phyloP scores from a whole-genome alignment of 192 early-diverging fungal genomes.

The Rhizophagus prolifer region DNA sequence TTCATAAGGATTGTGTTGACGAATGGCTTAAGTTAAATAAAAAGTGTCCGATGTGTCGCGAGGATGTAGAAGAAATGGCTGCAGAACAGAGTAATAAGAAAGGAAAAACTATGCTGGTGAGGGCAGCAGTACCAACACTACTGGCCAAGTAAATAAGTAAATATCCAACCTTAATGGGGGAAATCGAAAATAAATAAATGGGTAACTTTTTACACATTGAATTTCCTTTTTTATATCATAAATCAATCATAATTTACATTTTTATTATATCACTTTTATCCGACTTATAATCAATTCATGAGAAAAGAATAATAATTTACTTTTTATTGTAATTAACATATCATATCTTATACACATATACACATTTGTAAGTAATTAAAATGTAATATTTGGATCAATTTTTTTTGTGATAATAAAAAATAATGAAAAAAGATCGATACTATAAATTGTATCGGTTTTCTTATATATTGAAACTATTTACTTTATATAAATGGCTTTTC shows the following conservation, averaged over 20 bases:
- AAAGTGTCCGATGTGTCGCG: slow-evolving; percentile 76
- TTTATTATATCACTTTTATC: too few species aligned
- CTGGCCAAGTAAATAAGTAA: neutral
- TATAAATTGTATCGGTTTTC: too few species aligned
- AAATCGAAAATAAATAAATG: too few species aligned
- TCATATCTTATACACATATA: neutral
- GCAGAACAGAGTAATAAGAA: slow-evolving; percentile 8
- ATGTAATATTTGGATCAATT: neutral
- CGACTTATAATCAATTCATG: too few species aligned
- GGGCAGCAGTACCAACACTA: neutral
- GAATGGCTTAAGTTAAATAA: slow-evolving; percentile 78
- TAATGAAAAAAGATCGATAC: neutral
- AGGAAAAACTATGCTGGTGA: neutral
- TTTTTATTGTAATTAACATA: too few species aligned
- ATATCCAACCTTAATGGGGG: neutral
- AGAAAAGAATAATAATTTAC: too few species aligned
- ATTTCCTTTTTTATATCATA: too few species aligned
- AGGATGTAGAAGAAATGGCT: slow-evolving; percentile 48
- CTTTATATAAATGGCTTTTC: neutral
- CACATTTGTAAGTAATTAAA: neutral
- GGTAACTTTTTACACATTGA: neutral
- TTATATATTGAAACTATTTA: neutral
- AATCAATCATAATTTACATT: too few species aligned
- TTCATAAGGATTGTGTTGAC: slow-evolving; percentile 80
- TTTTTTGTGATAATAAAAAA: neutral